Base-by-base conservation (phyloP, 2,329 filamentous ascomycete species). In the Neofusicoccum sp. region DNA sequence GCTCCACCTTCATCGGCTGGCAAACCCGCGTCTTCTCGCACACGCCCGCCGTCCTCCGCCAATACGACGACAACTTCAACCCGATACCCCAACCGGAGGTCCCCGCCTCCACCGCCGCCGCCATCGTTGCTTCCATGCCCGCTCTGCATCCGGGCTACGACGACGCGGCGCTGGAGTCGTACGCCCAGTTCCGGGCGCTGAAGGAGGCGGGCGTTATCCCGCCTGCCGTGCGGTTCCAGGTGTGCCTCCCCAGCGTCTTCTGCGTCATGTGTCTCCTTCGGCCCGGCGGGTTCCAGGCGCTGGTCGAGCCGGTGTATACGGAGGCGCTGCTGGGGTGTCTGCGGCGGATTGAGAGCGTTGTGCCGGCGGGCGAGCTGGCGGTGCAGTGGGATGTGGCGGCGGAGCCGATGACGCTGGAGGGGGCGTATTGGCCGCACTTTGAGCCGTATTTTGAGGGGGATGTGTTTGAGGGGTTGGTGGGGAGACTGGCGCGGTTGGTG, bases 381-480 rank as follows among this genome's bases (percentile, higher is more conserved):
- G 71, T 78, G 6, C 74, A 78, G 63, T 68, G 74, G 43, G 76
- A 78, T 56, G 56, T 75, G 2, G 71, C 74, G 3, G 64, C 67
- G n/a, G 76, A 77, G 52, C 73, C 74, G 9, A 73, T 71, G n/a
- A 68, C 70, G 44, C 71, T 75, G 64, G 70, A 64, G 36, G 56
- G 33, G 6, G 62, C 66, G 28, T 67, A 64, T 54, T 69, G 65
- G 58, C 56, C 56, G 56, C 56, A 60, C 12, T 60, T 48, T n/a
- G 64, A 69, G 64, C 71, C 74, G 11, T 79, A 72, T 69, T 80
- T 75, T 49, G 45, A 22, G 1, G 45, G 66, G 1, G 67, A 69
- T 3, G 64, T 77, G 12, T 71, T 73, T 54, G 63, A 74, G 28
- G 77, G 75, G 4, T 67, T 79, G 11, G 65, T 77, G 11, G 68